Evolutionary conservation across 2,329 filamentous ascomycete species (phyloP).

Genomic region (Fusarium subtropicale): DNA sequence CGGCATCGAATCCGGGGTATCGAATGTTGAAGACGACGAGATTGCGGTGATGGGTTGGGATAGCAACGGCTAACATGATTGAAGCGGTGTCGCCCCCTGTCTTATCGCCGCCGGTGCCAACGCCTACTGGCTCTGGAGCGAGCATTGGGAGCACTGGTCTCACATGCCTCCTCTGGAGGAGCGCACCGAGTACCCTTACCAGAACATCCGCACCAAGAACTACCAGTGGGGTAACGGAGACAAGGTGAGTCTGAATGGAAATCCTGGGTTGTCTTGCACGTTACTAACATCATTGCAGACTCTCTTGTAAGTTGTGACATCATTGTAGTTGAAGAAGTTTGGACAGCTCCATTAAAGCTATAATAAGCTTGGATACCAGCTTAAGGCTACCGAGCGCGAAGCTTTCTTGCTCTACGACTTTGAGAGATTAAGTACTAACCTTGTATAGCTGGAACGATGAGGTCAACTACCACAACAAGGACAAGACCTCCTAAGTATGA

Average conservation of each 20-base stretch:
- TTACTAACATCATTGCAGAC: slow-evolving; percentile 61
- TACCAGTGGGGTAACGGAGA: slow-evolving; percentile 95
- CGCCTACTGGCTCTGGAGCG: slow-evolving; percentile 90
- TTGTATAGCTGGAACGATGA: slow-evolving; percentile 85
- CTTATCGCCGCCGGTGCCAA: slow-evolving; percentile 80
- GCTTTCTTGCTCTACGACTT: neutral
- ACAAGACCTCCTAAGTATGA: slow-evolving; percentile 69
- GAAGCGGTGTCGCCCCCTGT: slow-evolving; percentile 79
- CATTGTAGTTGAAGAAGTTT: neutral
- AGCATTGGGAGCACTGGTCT: slow-evolving; percentile 96
- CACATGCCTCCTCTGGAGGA: slow-evolving; percentile 91
- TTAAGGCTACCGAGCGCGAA: neutral
- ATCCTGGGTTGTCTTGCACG: neutral
- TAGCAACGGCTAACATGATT: slow-evolving; percentile 40
- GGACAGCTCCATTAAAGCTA: slow-evolving; percentile 12
- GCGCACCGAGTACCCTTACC: slow-evolving; percentile 92
- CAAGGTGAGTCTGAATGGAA: slow-evolving; percentile 70
- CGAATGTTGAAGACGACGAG: slow-evolving; percentile 32
- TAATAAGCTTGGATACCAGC: slow-evolving; percentile 14
- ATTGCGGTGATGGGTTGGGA: slow-evolving; percentile 11
- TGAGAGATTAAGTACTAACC: slow-evolving; percentile 34
- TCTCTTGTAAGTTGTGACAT: slow-evolving; percentile 55
- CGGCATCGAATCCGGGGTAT: slow-evolving; percentile 24
- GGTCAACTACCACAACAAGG: slow-evolving; percentile 98
- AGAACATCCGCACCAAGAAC: slow-evolving; percentile 98